Base-by-base conservation (phyloP, 2,329 filamentous ascomycete species). In the Biscogniauxia sp. region DNA sequence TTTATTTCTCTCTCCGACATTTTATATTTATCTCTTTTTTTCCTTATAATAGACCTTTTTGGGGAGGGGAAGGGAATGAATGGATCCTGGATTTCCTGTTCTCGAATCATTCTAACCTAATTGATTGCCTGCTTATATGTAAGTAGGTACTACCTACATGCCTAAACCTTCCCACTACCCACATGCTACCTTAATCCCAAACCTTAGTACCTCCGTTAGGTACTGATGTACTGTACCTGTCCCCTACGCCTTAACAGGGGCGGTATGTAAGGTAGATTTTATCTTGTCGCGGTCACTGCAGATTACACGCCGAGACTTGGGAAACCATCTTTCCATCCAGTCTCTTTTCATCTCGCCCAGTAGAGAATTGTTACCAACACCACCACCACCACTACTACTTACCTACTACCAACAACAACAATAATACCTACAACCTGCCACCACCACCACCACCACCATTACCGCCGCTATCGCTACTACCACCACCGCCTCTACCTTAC, bases 401-500 rank as follows among this genome's bases (percentile, higher is more conserved):
- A 6, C 11, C 37, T 13, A 45, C 37, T 13, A 45, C 13, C 2
- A 45, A 6, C 37, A n/a, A 6, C 37, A 45, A 17, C 13, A 45
- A 2, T 7, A 32, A 9, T 9, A 32, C 7, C 28, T 13, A 32
- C 11, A 32, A 32, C 28, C 28, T 23, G 9, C 28, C 28, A 13
- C 11, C 28, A 32, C 28, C 11, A 32, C 28, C 11, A 8, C 6
- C 6, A 32, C 28, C 6, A 7, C 28, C 28, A 7, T 7, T 13
- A 32, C n/a, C 11, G 5, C 17, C n/a, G 7, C 37, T 17, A n/a
- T 13, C 17, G 7, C 37, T 11, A n/a, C 37, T 17, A 5, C 13
- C 37, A n/a, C 37, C 17, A 45, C 37, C 37, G 11, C 11, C 37
- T 2, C 37, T 13, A 59, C 54, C 58, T 61, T 60, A 55, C 54